Evolutionary conservation across 2,329 filamentous ascomycete species (phyloP).

Genomic region (Pleochaeta shiraiana): DNA sequence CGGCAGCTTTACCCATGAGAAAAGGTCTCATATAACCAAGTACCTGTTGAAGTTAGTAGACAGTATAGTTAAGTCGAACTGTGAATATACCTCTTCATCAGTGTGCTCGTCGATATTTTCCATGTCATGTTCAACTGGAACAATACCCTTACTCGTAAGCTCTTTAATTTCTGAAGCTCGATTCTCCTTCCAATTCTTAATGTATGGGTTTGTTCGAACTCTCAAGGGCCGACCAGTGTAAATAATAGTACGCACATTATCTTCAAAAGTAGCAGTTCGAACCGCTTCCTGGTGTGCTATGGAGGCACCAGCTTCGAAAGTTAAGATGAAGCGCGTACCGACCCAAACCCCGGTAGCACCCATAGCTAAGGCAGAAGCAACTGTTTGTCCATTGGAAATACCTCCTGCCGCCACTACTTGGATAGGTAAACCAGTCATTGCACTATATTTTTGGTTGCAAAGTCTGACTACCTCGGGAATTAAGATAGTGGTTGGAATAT

Average conservation of each 20-base stretch:
- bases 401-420: slow-evolving; percentile 88
- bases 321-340: slow-evolving; percentile 85
- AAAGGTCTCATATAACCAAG: slow-evolving; percentile 83
- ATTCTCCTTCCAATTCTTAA: slow-evolving; percentile 90
- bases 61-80: background rate
- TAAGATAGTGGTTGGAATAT: slow-evolving; percentile 71
- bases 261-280: slow-evolving; percentile 74
- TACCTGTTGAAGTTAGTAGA: slow-evolving; percentile 25
- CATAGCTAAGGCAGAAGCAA: slow-evolving; percentile 81
- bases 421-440: slow-evolving; percentile 68
- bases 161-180: slow-evolving; percentile 78
- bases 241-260: slow-evolving; percentile 93
- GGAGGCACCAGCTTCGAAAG: slow-evolving; percentile 84
- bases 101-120: slow-evolving; percentile 53
- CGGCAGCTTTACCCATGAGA: slow-evolving; percentile 93
- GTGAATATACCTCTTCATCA: slow-evolving; percentile 39
- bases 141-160: slow-evolving; percentile 67
- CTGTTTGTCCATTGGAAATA: slow-evolving; percentile 76
- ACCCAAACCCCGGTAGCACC: slow-evolving; percentile 90
- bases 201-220: slow-evolving; percentile 85
- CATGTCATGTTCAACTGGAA: slow-evolving; percentile 86
- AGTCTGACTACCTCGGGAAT: slow-evolving; percentile 82
- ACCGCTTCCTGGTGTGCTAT: slow-evolving; percentile 92
- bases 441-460: slow-evolving; percentile 60
- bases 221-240: slow-evolving; percentile 93